Conservation (phyloP, 805 yeast genomes). For the Zygosaccharomyces bailii region DNA sequence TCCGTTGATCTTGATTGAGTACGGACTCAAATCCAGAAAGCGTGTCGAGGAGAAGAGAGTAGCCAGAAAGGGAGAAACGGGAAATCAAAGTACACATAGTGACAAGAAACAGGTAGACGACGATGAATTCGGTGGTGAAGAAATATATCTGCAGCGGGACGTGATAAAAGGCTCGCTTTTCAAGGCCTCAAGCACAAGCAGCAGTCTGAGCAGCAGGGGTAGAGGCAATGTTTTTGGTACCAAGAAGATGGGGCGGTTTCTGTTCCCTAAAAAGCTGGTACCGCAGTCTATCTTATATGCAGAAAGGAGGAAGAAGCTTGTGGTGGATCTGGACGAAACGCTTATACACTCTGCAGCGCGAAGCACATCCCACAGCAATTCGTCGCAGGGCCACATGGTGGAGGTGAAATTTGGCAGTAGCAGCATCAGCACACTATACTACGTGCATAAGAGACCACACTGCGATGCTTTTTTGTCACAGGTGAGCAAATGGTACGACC, state of each 20-base stretch:
- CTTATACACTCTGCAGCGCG: conserved; percentile 86
- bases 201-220: conserved; percentile 9
- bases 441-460: conserved; percentile 87
- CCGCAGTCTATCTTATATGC: conserved; percentile 35
- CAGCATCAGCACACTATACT: conserved; percentile 74
- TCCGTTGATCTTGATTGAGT: conserved; percentile 48
- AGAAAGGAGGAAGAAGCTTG: conserved; percentile 54
- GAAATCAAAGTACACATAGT: conserved; percentile 10
- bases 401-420: conserved; percentile 64
- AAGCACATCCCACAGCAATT: conserved; percentile 35
- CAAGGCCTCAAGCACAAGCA: conserved; percentile 13
- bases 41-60: conserved; percentile 12
- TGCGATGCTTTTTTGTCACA: conserved; percentile 80
- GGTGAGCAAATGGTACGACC: conserved; percentile 80
- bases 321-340: conserved; percentile 91
- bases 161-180: conserved; percentile 33
- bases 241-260: conserved; percentile 40
- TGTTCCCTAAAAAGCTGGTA: conserved; percentile 44
- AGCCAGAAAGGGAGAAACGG: not conserved
- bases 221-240: conserved; percentile 24
- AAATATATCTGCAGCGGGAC: conserved; percentile 31
- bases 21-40: conserved; percentile 21
- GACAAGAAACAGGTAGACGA: conserved; percentile 22
- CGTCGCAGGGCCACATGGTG: conserved; percentile 58
- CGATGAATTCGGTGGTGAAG: conserved; percentile 30